Conservation (phyloP, 495 filamentous ascomycete species). For the Penicillium pulvis region DNA sequence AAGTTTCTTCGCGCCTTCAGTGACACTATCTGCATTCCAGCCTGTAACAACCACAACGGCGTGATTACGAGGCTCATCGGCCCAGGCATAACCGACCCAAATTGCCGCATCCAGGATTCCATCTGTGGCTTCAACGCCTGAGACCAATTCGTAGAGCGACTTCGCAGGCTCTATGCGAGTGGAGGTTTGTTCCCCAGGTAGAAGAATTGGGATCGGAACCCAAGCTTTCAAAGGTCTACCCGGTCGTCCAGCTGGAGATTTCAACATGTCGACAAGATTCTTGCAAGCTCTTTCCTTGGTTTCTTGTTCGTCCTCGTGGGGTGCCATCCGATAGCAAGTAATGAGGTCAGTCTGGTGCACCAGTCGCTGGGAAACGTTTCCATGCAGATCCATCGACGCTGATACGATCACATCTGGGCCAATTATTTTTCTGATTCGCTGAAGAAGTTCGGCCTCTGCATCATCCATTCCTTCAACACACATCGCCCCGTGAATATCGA, state of each 20-base stretch:
- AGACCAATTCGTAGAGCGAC: constrained; percentile 53
- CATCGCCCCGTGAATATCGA: constrained; percentile 63
- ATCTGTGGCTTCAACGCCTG: constrained; percentile 40
- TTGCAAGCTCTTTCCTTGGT: constrained; percentile 58
- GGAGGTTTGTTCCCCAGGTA: constrained; percentile 60
- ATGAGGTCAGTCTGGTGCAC: constrained; percentile 55
- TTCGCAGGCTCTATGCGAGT: constrained; percentile 57
- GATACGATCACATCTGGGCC: constrained; percentile 54
- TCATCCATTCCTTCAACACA: constrained; percentile 56
- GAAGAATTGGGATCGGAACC: constrained; percentile 55
- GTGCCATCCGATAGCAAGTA: constrained; percentile 59
- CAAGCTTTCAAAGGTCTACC: constrained; percentile 55
- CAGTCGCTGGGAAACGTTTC: constrained; percentile 55
- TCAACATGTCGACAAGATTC: constrained; percentile 49
- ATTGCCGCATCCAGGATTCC: constrained; percentile 57
- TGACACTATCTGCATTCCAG: constrained; percentile 42
- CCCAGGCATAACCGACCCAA: constrained; percentile 64
- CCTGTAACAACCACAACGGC: constrained; percentile 56
- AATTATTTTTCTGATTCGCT: constrained; percentile 47
- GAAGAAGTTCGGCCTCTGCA: constrained; percentile 52
- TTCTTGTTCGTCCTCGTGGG: constrained; percentile 52
- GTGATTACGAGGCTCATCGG: constrained; percentile 58
- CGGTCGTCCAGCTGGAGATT: neutral
- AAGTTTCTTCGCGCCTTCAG: constrained; percentile 43
- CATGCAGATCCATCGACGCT: constrained; percentile 60